phyloP scores from a whole-genome alignment of 2,329 filamentous ascomycete genomes.

The Fusarium nanum region DNA sequence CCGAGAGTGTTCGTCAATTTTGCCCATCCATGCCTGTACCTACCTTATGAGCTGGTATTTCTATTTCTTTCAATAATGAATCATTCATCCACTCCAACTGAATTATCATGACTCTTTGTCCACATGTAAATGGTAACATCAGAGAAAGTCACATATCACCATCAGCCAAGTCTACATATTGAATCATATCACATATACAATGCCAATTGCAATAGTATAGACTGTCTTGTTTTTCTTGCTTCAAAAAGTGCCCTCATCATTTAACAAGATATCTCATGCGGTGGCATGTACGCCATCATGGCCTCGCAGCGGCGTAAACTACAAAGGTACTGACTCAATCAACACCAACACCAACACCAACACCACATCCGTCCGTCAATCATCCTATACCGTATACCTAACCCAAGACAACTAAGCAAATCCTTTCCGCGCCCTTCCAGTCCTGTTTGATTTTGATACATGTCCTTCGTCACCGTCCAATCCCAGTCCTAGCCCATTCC shows the following conservation, averaged over 20 bases:
- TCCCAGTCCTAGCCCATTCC: conserved; percentile 9
- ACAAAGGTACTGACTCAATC: conserved; percentile 10
- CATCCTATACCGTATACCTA: conserved; percentile 39
- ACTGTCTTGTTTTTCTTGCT: neutral
- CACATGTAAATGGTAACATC: neutral
- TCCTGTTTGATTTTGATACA: conserved; percentile 44
- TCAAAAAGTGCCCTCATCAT: conserved; percentile 30
- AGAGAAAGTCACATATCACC: neutral
- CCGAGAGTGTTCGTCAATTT: neutral
- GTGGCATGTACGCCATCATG: conserved; percentile 24
- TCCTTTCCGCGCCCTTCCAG: conserved; percentile 31
- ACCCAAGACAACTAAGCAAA: conserved; percentile 41
- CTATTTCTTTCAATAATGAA: neutral
- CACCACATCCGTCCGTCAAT: conserved; percentile 22
- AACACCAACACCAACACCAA: neutral
- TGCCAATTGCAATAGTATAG: neutral
- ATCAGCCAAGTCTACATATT: neutral
- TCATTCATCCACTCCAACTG: neutral
- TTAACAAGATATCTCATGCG: conserved; percentile 28
- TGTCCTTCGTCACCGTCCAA: conserved; percentile 39
- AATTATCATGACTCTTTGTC: neutral
- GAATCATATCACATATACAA: too few species aligned
- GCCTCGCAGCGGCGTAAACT: conserved; percentile 22
- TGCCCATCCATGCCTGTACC: neutral
- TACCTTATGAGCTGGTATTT: neutral